Base-by-base conservation (phyloP, 2,329 filamentous ascomycete genomes). In the Diaporthe helianthi region DNA sequence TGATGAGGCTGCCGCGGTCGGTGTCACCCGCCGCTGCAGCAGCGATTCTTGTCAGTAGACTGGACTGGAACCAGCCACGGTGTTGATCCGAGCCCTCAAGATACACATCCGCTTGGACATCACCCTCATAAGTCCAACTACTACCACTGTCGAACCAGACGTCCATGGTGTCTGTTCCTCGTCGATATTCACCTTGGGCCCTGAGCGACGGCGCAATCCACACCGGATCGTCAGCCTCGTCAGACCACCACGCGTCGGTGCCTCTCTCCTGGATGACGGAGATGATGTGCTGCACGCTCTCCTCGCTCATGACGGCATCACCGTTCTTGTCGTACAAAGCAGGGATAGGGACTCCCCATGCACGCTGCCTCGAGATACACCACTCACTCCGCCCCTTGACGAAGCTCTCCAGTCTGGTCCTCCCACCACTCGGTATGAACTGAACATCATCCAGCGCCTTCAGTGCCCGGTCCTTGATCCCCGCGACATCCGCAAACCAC, bases 131-230 rank as follows among this genome's bases (percentile, higher is more conserved):
- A 4, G 85, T 92, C 96, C 96, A 99, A 76, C 93, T 97, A 61
- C 92, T 97, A 7, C 96, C 96, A 73, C 96, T 98, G 79, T 99
- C 96, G 75, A 99, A 99, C 96, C 96, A 99, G 12, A 99, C 96
- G 79, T 99, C 96, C 96, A 99, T 99, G 0, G 96, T 99, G 76
- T 99, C 96, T 52, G 85, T 92, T 17, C 95, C 95, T 72, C 96
- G 91, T 58, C 87, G 84, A 76, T 91, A 96, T 6, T 81, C 77
- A 10, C 83, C 83, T 17, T 84, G 81, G 38, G 79, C 78, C 52
- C 82, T 81, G 1, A 97, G 82, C 12, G 87, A 86, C 7, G 87
- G 80, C 2, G 90, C 89, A 38, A 97, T 84, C 95, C 95, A 99
- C 0, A 87, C 88, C 29, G 86, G 82, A 65, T 98, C 94, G 71